These are phyloP conservation scores for Cadophora luteo-olivacea DNA, from an alignment of 2,329 filamentous ascomycete species.

Conservation along the genomic window DNA sequence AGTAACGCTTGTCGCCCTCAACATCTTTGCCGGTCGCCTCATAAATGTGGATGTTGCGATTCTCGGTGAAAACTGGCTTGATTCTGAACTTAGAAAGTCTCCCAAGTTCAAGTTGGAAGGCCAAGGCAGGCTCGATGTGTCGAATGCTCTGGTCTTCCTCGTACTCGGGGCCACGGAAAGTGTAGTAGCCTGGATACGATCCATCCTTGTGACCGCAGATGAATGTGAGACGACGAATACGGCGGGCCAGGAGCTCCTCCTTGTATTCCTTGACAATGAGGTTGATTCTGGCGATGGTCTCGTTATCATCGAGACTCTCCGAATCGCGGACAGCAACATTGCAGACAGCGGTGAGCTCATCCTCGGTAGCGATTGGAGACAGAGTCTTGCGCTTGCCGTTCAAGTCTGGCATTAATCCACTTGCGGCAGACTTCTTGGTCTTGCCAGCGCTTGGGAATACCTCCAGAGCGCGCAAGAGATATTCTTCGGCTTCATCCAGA, in stretches of 20 bases:
- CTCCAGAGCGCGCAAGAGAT: conserved; percentile 83
- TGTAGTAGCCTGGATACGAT: conserved; percentile 96
- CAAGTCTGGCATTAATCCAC: conserved; percentile 73
- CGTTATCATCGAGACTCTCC: conserved; percentile 81
- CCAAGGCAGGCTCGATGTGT: conserved; percentile 93
- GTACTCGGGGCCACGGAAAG: conserved; percentile 92
- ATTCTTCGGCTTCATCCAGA: conserved; percentile 91
- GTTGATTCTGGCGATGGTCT: conserved; percentile 77
- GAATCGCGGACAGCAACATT: conserved; percentile 92
- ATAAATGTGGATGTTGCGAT: conserved; percentile 99
- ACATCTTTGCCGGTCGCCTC: conserved; percentile 94
- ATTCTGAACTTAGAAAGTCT: conserved; percentile 97
- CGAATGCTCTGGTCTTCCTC: conserved; percentile 94
- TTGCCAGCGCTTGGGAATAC: conserved; percentile 68
- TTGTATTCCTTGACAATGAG: conserved; percentile 81
- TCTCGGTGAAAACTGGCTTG: conserved; percentile 98
- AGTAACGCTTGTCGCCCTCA: conserved; percentile 98
- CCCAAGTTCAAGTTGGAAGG: conserved; percentile 97
- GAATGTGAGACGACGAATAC: conserved; percentile 90
- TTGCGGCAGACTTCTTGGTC: conserved; percentile 61
- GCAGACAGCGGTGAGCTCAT: conserved; percentile 88
- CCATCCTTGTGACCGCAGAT: conserved; percentile 95
- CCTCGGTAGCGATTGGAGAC: conserved; percentile 62
- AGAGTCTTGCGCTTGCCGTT: conserved; percentile 73
- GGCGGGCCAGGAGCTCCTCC: conserved; percentile 80